Evolutionary conservation across 306 rosid species (phyloP), one percentile per base, ranked within the genome.

Genomic region (Betula pendula): DNA sequence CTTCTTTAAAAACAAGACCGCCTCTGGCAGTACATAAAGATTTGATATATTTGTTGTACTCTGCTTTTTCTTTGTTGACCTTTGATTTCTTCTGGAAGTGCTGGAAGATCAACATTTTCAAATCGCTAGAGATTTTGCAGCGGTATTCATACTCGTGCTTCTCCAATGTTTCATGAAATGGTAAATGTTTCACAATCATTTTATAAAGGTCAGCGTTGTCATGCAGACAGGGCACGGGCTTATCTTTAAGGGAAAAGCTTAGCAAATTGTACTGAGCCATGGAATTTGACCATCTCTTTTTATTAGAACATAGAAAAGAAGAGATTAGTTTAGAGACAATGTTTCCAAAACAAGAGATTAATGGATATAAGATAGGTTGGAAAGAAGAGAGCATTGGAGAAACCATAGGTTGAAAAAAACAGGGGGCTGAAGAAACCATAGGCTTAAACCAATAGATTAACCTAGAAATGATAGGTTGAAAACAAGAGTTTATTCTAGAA

Each of bases 21-120:
- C 67, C 67, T 60, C 67, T 60, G 10, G 42, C 67, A 6, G 42
- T 14, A 60, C 67, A 60, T 27, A 22, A 35, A 22, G 67, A 60
- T 14, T 10, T 8, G 19, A 16, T n/a, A n/a, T n/a, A n/a, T n/a
- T n/a, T n/a, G n/a, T n/a, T n/a, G n/a, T n/a, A n/a, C n/a, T n/a
- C 42, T 60, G 42, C 3, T 6, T 29, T 60, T 4, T 50, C 25
- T 8, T 8, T 2, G 16, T 13, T 31, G 5, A 0, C n/a, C n/a
- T n/a, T n/a, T 42, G 69, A 60, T 42, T 69, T 70, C 35, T 20
- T 1, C 60, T 13, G 8, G 2, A 81, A 68, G n/a, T 76, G 75
- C 17, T 22, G 2, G 29, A 81, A 77, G 43, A 82, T 60, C 42
- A 2, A 6, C 14, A 1, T 6, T 14, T 60, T 60, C 20, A 25